A percentile compares a stretch with the other conserved stretches of the same genome.
phyloP scores from a whole-genome alignment of 768 basidiomycete species.

The Termitomyces bulborhizus region DNA sequence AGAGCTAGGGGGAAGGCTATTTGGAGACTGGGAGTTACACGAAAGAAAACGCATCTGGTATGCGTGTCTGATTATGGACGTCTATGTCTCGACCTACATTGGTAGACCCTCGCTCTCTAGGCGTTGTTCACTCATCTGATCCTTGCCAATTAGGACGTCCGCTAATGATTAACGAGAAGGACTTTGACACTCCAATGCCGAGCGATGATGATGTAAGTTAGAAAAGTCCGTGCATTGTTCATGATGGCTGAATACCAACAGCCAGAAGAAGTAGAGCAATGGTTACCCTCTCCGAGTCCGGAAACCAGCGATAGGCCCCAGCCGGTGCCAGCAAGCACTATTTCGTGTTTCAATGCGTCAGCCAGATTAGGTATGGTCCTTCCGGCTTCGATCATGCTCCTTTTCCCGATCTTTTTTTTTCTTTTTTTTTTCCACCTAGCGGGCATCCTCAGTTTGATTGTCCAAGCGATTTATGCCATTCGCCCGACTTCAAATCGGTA shows the following conservation, averaged over 20 bases:
- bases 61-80: constrained; percentile 73
- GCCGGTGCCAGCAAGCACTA: constrained; percentile 39
- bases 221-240: constrained; percentile 8
- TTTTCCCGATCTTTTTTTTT: constrained; percentile 7
- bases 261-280: constrained; percentile 63
- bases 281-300: constrained; percentile 28
- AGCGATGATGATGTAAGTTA: constrained; percentile 46
- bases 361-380: constrained; percentile 60
- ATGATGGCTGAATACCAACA: constrained; percentile 16
- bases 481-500: constrained; percentile 50
- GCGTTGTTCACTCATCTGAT: not conserved
- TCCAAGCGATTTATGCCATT: constrained; percentile 69
- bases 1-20: constrained; percentile 50
- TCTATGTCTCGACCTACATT: constrained; percentile 75
- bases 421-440: constrained; percentile 32
- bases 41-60: constrained; percentile 75
- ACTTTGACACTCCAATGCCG: constrained; percentile 71
- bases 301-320: constrained; percentile 21
- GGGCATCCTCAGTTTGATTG: constrained; percentile 58
- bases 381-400: not conserved
- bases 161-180: constrained; percentile 65
- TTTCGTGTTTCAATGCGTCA: constrained; percentile 79
- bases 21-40: constrained; percentile 55
- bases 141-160: constrained; percentile 48
- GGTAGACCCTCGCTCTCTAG: constrained; percentile 30